These are phyloP conservation scores for Hypsizygus ulmarius DNA, from an alignment of 1,284 basidiomycete species.

Conservation along the genomic window DNA sequence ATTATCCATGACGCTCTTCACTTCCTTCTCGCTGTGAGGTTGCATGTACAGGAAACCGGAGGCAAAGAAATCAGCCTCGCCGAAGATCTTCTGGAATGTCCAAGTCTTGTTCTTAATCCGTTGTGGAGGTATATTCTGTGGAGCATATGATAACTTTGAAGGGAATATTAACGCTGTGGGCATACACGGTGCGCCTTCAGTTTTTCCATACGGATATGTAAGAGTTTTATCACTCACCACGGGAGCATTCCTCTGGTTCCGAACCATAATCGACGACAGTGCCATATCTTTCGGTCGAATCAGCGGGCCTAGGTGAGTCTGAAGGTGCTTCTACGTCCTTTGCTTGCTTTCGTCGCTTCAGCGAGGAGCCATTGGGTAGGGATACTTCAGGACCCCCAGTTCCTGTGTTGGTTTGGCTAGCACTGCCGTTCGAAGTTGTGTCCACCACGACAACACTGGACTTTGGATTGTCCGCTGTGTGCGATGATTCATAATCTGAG, in stretches of 20 bases:
- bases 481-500: no score
- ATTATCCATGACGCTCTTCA: conserved; percentile 91
- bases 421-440: no score
- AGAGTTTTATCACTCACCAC: conserved; percentile 10
- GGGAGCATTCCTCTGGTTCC: conserved; percentile 10
- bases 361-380: no score
- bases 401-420: no score
- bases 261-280: conserved; percentile 14
- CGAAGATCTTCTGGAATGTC: conserved; percentile 92
- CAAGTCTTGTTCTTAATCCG: conserved; percentile 49
- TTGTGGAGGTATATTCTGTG: conserved; percentile 11
- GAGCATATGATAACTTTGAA: conserved; percentile 15
- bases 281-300: conserved; percentile 2
- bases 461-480: no score
- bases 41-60: conserved; percentile 87
- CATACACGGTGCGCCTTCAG: neutral
- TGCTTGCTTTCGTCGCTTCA: no score
- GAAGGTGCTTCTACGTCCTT: no score
- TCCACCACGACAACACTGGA: no score
- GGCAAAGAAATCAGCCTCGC: conserved; percentile 89
- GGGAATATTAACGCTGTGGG: conserved; percentile 15
- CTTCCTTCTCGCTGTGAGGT: conserved; percentile 75
- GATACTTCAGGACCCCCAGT: no score
- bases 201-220: neutral
- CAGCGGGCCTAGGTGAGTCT: no score